Evolutionary conservation across 495 filamentous ascomycete species (phyloP), one percentile per base, ranked within the genome.

Genomic region (Achaetomiella virescens): DNA sequence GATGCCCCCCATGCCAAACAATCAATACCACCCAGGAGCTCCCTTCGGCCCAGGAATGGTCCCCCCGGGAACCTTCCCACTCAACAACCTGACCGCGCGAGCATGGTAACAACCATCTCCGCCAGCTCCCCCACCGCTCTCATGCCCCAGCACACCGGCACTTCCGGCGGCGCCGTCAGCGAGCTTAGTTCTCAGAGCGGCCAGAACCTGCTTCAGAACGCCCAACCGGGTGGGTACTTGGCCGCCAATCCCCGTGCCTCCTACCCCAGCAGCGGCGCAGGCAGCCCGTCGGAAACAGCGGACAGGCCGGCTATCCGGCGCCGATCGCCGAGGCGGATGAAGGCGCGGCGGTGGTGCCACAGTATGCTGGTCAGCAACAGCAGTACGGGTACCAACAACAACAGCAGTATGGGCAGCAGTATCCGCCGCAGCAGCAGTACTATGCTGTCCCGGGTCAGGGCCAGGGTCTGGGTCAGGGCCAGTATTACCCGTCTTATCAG

Each of bases 261-360:
- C 9, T 48, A 40, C 12, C 24, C 21, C 48, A 57, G 49, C 37
- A 29, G 21, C 43, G 38, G 31, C 18, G 35, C 37, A 3, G 48
- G 27, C 50, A 55, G 41, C 21, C 52, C 55, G 11, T 44, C 1
- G 35, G 43, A 6, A 8, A 0, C 42, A 24, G 14, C 37, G 41
- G 37, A 21, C 22, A 54, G 52, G 8, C 38, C 48, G 11, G 46
- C 11, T 57, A 52, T 10, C 49, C 55, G 35, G 21, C 48, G 2
- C 52, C 55, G n/a, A 57, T 61, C 18, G 48, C 52, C 17, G 58
- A 61, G 47, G 48, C 52, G 9, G 48, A 64, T 15, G 62, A 64
- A 40, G 49, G 38, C 6, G 17, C 36, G 37, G 18, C n/a, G 8
- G 12, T 38, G 49, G 8, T 11, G 27, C 18, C 44, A 35, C 22